Percentiles rank a stretch among this genome's conserved stretches.
Evolutionary conservation across 805 yeast genomes (phyloP).

Genomic region (Candida takata): DNA sequence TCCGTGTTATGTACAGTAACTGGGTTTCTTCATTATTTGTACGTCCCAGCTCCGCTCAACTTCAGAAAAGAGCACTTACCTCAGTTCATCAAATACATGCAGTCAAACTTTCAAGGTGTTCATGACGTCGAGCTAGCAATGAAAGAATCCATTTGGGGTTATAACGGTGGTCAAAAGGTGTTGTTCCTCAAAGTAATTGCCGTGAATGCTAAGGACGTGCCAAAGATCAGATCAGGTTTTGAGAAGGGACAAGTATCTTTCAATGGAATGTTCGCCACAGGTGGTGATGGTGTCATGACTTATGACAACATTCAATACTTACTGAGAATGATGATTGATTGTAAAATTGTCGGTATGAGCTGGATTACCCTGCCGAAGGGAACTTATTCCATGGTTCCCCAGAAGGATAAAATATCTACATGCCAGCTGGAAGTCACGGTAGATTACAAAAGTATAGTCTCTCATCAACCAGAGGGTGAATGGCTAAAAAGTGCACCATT

Average conservation of each 20-base stretch:
- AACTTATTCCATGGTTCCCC: slow-evolving; percentile 47
- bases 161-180: slow-evolving; percentile 64
- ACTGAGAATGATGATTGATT: slow-evolving; percentile 85
- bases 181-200: slow-evolving; percentile 75
- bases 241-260: slow-evolving; percentile 74
- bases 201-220: slow-evolving; percentile 57
- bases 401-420: slow-evolving; percentile 45
- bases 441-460: slow-evolving; percentile 56
- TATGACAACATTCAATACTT: slow-evolving; percentile 88
- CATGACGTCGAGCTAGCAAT: slow-evolving; percentile 54
- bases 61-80: slow-evolving; percentile 51
- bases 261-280: slow-evolving; percentile 54
- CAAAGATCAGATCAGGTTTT: slow-evolving; percentile 68
- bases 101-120: slow-evolving; percentile 46
- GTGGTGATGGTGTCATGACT: slow-evolving; percentile 49
- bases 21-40: slow-evolving; percentile 85
- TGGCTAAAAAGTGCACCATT: slow-evolving; percentile 92
- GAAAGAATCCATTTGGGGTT: slow-evolving; percentile 94
- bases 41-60: slow-evolving; percentile 84
- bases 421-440: slow-evolving; percentile 83
- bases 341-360: slow-evolving; percentile 91
- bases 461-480: slow-evolving; percentile 89
- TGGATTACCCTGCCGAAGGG: slow-evolving; percentile 88
- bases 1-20: slow-evolving; percentile 86
- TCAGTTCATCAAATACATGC: slow-evolving; percentile 39